Evolutionary conservation across 495 filamentous ascomycete species (phyloP).

Genomic region (Trypethelium eluteriae): DNA sequence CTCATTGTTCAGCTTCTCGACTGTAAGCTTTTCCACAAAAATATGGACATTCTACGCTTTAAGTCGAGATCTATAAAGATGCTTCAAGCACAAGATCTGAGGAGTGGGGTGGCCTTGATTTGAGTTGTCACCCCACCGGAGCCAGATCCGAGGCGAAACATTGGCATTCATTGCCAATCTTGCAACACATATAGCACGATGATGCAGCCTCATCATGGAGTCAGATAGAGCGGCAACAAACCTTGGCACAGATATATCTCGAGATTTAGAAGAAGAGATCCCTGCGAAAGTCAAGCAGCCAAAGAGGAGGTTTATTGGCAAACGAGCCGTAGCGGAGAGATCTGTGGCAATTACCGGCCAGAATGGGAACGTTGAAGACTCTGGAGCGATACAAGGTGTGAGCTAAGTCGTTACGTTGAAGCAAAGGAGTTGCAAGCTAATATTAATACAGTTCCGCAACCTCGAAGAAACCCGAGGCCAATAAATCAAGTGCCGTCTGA

Average conservation of each 20-base stretch:
- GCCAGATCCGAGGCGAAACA: too few species aligned
- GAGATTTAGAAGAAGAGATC: constrained; percentile 29
- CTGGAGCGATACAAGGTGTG: constrained; percentile 37
- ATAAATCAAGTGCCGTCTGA: constrained; percentile 83
- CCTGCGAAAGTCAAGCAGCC: constrained; percentile 29
- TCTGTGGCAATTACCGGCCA: constrained; percentile 22
- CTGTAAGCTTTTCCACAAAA: too few species aligned
- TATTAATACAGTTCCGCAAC: constrained; percentile 35
- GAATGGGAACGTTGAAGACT: constrained; percentile 35
- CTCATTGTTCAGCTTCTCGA: too few species aligned
- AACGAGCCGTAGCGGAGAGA: constrained; percentile 30
- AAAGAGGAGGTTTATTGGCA: constrained; percentile 36
- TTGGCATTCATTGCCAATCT: too few species aligned
- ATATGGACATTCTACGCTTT: too few species aligned
- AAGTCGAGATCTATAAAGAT: too few species aligned
- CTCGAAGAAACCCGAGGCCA: constrained; percentile 62
- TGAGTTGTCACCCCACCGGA: too few species aligned
- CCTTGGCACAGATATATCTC: constrained; percentile 27
- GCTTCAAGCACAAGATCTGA: too few species aligned
- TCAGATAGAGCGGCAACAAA: constrained; percentile 33
- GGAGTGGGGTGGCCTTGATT: too few species aligned
- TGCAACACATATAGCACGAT: background rate
- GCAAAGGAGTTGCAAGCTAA: constrained; percentile 12
- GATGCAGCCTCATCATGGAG: constrained; percentile 27
- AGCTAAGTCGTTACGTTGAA: background rate